phyloP scores from a whole-genome alignment of 176 grass and related monocot genomes.

The Bolboschoenus planiculmis region DNA sequence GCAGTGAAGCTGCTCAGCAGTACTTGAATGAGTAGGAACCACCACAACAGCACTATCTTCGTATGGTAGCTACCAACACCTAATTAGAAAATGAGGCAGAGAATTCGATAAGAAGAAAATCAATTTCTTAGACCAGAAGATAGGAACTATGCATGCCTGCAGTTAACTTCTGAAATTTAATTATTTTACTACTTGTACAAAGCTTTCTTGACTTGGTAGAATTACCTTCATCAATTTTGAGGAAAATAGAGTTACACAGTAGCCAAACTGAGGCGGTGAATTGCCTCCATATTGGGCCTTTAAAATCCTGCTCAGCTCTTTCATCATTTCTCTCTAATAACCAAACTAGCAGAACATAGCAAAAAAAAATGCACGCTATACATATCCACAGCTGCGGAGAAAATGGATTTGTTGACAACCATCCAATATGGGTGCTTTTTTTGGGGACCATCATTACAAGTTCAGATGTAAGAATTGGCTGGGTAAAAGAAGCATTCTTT shows the following conservation, averaged over 20 bases:
- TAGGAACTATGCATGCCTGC: not conserved
- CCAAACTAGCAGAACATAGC: not conserved
- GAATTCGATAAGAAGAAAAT: not conserved
- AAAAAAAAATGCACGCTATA: not conserved
- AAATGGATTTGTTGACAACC: conserved; percentile 15
- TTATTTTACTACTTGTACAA: too few species aligned
- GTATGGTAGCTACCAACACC: conserved; percentile 8
- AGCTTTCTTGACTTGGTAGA: not conserved
- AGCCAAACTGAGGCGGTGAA: conserved; percentile 26
- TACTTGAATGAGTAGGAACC: conserved; percentile 21
- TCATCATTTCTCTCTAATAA: conserved; percentile 4
- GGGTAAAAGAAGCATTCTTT: conserved; percentile 9
- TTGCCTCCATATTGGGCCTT: not conserved
- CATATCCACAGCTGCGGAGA: conserved; percentile 8
- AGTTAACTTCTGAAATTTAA: not conserved
- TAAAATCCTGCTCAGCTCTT: conserved; percentile 2
- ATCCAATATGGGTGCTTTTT: not conserved
- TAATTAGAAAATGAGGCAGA: not conserved
- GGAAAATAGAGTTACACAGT: conserved; percentile 15
- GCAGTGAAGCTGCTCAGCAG: conserved; percentile 19
- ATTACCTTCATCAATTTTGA: conserved; percentile 1
- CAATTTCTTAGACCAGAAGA: not conserved
- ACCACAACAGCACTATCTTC: not conserved
- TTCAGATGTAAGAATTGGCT: conserved; percentile 25
- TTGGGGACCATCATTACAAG: conserved; percentile 22